Conservation (phyloP, 768 basidiomycete species). For the Dentipellis fragilis region DNA sequence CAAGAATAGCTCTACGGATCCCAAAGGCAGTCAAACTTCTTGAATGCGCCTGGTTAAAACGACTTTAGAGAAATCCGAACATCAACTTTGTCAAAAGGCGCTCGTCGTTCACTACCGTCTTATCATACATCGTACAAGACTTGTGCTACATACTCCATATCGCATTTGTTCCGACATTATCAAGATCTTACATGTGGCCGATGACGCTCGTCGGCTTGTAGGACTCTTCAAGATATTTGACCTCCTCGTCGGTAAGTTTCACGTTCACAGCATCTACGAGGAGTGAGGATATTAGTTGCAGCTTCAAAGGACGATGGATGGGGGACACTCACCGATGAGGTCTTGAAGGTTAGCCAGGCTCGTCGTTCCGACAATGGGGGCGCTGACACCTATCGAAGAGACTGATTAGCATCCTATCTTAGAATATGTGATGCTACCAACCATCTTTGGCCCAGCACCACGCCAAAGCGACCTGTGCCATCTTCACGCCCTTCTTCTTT, state of each 20-base stretch:
- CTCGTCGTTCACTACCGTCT: neutral
- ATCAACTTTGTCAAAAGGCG: too few species aligned
- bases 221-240: slow-evolving; percentile 28
- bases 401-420: neutral
- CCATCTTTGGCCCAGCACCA: slow-evolving; percentile 22
- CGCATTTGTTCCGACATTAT: too few species aligned
- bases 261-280: slow-evolving; percentile 22
- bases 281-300: neutral
- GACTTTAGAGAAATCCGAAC: too few species aligned
- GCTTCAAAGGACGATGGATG: neutral
- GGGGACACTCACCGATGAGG: slow-evolving; percentile 15
- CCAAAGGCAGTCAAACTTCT: too few species aligned
- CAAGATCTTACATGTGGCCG: slow-evolving; percentile 18
- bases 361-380: slow-evolving; percentile 29
- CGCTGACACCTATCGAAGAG: slow-evolving; percentile 14
- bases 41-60: too few species aligned
- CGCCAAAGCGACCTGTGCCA: slow-evolving; percentile 30
- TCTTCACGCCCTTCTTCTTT: slow-evolving; percentile 23
- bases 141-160: neutral
- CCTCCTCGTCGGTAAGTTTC: slow-evolving; percentile 30
- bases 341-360: slow-evolving; percentile 23
- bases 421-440: slow-evolving; percentile 5
- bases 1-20: neutral
- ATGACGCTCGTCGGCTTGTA: slow-evolving; percentile 20
- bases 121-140: neutral